Evolutionary conservation across 2,329 filamentous ascomycete genomes (phyloP).

Genomic region (Gyromitra esculenta): DNA sequence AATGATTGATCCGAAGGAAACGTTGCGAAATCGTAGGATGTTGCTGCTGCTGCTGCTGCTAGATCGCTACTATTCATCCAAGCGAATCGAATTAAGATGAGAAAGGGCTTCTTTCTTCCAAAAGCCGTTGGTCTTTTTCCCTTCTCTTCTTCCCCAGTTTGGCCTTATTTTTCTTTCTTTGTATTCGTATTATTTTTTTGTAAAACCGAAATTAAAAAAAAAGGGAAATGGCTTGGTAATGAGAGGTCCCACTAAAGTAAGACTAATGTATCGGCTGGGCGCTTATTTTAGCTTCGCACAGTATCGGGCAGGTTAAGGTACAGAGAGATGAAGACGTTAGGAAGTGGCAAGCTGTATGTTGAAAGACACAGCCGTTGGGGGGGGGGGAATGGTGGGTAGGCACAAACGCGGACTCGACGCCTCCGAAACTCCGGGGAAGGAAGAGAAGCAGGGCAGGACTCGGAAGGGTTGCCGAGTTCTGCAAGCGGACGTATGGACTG

Average conservation of each 20-base stretch:
- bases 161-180: neutral
- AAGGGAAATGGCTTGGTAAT: neutral
- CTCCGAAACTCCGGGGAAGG: conserved; percentile 26
- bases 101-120: neutral
- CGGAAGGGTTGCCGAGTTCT: neutral
- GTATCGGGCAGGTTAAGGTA: conserved; percentile 31
- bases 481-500: neutral
- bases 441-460: neutral
- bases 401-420: conserved; percentile 14
- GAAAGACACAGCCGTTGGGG: neutral
- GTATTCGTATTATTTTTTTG: conserved; percentile 12
- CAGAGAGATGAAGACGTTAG: neutral
- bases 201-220: neutral
- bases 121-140: neutral
- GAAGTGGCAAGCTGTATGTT: conserved; percentile 14
- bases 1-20: conserved; percentile 7
- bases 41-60: conserved; percentile 2
- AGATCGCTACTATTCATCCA: conserved; percentile 33
- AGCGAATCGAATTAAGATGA: neutral
- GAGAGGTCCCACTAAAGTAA: neutral
- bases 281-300: neutral
- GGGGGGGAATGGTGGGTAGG: neutral
- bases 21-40: conserved; percentile 18
- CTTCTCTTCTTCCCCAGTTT: neutral
- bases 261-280: neutral